Evolutionary conservation across 768 basidiomycete genomes (phyloP).

Genomic region (Tylopilus sp.): DNA sequence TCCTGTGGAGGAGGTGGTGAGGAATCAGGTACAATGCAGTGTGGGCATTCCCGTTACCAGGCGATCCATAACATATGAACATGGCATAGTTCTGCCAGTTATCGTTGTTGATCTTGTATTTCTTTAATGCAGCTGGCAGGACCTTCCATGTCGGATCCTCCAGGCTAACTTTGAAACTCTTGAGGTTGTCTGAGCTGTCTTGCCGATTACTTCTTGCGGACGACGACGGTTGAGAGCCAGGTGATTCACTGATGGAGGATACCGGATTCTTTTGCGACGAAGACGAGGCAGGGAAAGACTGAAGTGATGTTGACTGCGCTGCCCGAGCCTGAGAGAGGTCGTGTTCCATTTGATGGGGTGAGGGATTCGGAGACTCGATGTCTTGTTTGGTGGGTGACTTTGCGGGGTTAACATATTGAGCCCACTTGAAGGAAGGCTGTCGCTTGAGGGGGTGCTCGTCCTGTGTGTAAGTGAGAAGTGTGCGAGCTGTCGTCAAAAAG

Average conservation of each 20-base stretch:
- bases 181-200: slow-evolving; percentile 72
- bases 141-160: slow-evolving; percentile 99
- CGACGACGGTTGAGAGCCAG: slow-evolving; percentile 25
- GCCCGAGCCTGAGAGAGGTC: slow-evolving; percentile 46
- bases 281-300: slow-evolving; percentile 12
- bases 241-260: slow-evolving; percentile 30
- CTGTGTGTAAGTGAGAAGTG: slow-evolving; percentile 12
- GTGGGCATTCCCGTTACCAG: slow-evolving; percentile 48
- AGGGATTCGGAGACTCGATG: slow-evolving; percentile 72
- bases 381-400: slow-evolving; percentile 81
- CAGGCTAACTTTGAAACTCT: slow-evolving; percentile 95
- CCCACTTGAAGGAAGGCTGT: slow-evolving; percentile 89
- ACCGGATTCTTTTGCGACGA: slow-evolving; percentile 31
- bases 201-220: slow-evolving; percentile 46
- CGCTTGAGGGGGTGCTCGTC: slow-evolving; percentile 52
- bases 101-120: slow-evolving; percentile 98
- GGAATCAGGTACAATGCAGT: neutral
- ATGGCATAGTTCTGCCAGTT: slow-evolving; percentile 99
- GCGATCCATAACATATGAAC: slow-evolving; percentile 96
- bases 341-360: slow-evolving; percentile 75
- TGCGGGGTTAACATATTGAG: slow-evolving; percentile 69
- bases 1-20: slow-evolving; percentile 34
- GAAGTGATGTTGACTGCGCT: slow-evolving; percentile 14
- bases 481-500: slow-evolving; percentile 2
- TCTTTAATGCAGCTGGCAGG: slow-evolving; percentile 94